These are phyloP conservation scores for Stylosanthes scabra DNA, from an alignment of 331 rosid genomes.

Conservation along the genomic window DNA sequence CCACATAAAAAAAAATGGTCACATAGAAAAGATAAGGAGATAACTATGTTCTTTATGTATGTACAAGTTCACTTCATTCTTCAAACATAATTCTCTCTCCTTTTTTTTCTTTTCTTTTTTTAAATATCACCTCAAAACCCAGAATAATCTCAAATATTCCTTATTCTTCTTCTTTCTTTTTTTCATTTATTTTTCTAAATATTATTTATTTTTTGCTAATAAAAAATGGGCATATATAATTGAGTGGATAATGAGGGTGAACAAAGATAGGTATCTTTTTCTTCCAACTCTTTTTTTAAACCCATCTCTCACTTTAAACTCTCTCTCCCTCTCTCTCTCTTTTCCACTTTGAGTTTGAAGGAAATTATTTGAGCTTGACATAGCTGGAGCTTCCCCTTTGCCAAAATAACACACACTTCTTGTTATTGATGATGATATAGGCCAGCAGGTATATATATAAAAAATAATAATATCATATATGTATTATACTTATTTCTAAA, in stretches of 20 bases:
- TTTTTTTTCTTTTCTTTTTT: too few relatives aligned
- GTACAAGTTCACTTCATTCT: constrained; percentile 17
- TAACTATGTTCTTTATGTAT: constrained; percentile 1
- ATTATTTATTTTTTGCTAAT: background rate
- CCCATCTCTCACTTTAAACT: constrained; percentile 46
- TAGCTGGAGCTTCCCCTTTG: constrained; percentile 47
- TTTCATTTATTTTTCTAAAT: background rate
- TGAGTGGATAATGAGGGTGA: constrained; percentile 65
- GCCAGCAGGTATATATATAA: constrained; percentile 26
- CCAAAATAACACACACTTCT: constrained; percentile 16
- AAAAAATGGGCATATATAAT: constrained; percentile 30
- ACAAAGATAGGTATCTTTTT: constrained; percentile 84
- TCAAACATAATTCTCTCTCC: too few relatives aligned
- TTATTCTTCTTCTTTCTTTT: too few relatives aligned
- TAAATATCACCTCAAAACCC: background rate
- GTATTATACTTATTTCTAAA: constrained; percentile 36
- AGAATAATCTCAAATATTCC: constrained; percentile 34
- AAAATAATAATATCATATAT: constrained; percentile 5
- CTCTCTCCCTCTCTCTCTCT: constrained; percentile 16
- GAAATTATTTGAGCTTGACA: constrained; percentile 78
- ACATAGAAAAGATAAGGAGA: constrained; percentile 24
- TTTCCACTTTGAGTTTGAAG: constrained; percentile 55
- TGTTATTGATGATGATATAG: background rate
- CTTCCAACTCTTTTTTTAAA: constrained; percentile 47
- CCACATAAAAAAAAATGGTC: constrained; percentile 25